A percentile compares a stretch with the other conserved stretches of the same genome.
phyloP scores from a whole-genome alignment of 2,329 filamentous ascomycete genomes.

The Talaromyces sp. region DNA sequence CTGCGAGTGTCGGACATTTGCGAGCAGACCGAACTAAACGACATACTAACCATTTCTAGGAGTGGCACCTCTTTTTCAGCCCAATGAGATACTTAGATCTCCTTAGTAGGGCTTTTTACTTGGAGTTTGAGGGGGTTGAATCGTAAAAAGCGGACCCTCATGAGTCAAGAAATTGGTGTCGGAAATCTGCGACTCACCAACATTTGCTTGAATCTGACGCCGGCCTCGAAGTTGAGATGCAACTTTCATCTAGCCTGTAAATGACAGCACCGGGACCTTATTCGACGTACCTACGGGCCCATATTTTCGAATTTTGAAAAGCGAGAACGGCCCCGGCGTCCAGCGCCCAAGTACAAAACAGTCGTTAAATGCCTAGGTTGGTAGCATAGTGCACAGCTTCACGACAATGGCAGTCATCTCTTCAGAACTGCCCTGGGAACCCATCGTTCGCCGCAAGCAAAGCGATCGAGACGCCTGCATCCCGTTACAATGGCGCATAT shows the following conservation, averaged over 20 bases:
- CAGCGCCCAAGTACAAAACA: not conserved
- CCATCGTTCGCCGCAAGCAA: conserved; percentile 3
- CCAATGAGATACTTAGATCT: no score
- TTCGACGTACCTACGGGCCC: not conserved
- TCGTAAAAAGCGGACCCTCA: no score
- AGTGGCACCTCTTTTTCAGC: no score
- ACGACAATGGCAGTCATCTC: conserved; percentile 1
- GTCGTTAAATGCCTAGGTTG: not conserved
- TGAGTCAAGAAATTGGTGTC: no score
- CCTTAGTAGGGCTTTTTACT: no score
- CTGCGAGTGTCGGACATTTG: not conserved
- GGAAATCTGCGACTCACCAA: no score
- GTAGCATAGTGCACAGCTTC: not conserved
- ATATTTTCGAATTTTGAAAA: not conserved
- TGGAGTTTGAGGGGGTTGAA: no score
- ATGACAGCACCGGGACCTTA: no score
- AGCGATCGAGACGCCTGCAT: conserved; percentile 1
- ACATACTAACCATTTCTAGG: no score
- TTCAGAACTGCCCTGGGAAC: conserved; percentile 1
- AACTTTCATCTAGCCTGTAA: no score
- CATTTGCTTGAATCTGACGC: no score
- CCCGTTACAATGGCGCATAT: conserved; percentile 1
- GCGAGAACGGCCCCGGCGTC: not conserved
- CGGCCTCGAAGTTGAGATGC: no score
- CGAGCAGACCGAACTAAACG: not conserved